A percentile compares a stretch with the other conserved stretches of the same genome.
Conservation (phyloP, 2,329 filamentous ascomycete genomes). For the Calcarisporium arbuscula region DNA sequence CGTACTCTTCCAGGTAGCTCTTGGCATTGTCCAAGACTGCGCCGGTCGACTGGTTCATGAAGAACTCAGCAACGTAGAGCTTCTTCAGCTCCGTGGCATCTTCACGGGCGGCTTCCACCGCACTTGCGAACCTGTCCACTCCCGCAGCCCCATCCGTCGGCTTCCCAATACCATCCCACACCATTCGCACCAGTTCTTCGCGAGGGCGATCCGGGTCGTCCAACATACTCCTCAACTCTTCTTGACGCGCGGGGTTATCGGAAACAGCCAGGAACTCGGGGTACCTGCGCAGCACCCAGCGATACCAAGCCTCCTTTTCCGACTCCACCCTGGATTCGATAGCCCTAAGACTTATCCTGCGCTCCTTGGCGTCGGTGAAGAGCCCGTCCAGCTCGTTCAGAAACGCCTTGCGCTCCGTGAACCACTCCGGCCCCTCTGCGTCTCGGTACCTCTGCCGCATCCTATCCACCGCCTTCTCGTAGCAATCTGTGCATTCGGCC, state of each 20-base stretch:
- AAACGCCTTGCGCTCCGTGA: slow-evolving; percentile 41
- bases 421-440: slow-evolving; percentile 41
- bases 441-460: slow-evolving; percentile 32
- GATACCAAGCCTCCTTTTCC: slow-evolving; percentile 49
- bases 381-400: slow-evolving; percentile 42
- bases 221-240: slow-evolving; percentile 27
- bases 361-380: slow-evolving; percentile 40
- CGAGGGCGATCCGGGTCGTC: slow-evolving; percentile 30
- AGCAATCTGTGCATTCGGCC: slow-evolving; percentile 42
- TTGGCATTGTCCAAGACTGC: slow-evolving; percentile 24
- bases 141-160: slow-evolving; percentile 23
- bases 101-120: slow-evolving; percentile 23
- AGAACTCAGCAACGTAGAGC: slow-evolving; percentile 35
- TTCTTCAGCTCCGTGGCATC: slow-evolving; percentile 26
- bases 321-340: slow-evolving; percentile 45
- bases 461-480: slow-evolving; percentile 38
- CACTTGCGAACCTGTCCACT: slow-evolving; percentile 27
- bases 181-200: slow-evolving; percentile 28
- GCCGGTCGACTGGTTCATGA: slow-evolving; percentile 29
- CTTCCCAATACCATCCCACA: slow-evolving; percentile 30
- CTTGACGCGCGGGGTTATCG: slow-evolving; percentile 20
- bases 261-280: slow-evolving; percentile 30
- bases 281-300: slow-evolving; percentile 33
- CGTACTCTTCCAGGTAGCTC: slow-evolving; percentile 34
- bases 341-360: slow-evolving; percentile 33